Base-by-base conservation (phyloP, 805 yeast genomes). In the Barnettozyma pratensis region DNA sequence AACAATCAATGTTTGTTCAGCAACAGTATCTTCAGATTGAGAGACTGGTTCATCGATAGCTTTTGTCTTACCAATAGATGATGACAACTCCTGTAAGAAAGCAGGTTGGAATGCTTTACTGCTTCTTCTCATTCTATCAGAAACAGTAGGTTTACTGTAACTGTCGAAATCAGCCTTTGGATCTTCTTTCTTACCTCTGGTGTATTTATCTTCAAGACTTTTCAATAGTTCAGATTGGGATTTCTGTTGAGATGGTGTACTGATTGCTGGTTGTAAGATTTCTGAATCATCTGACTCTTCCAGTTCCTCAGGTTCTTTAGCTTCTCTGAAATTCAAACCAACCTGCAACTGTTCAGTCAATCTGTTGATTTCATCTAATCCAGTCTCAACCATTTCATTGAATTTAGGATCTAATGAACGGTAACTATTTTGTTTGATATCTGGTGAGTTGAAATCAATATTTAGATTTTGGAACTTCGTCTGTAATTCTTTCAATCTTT, bases 401-500 rank as follows among this genome's bases (percentile, higher is more conserved):
- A 73, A 55, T 50, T 60, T 67, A 47, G 73, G 75, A 42, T 62
- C 65, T 48, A 67, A 52, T 26, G 62, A 60, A 8, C 54, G 59
- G 44, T 66, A 60, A 14, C 42, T 46, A 35, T 43, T 30, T 7
- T 43, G 56, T 12, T 54, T 48, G 7, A 57, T 57, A n/a, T 52
- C 54, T 14, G 51, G 40, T 5, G 59, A 51, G 6, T 54, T 45
- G 46, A 81, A 80, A 52, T 78, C 80, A 45, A 81, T 77, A 48
- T 83, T 79, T 58, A 84, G 76, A 55, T 81, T 86, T 49, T 80
- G 76, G 58, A 85, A 84, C 49, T 78, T 75, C 28, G 70, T 69
- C 61, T 88, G 94, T 46, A 91, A 73, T 53, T 84, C 85, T 35
- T 77, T 70, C 48, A 91, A 72, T 55, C 96, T 73, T 49, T 83